phyloP scores from a whole-genome alignment of 2,329 filamentous ascomycete species.

The Aspergillus tubingensis region DNA sequence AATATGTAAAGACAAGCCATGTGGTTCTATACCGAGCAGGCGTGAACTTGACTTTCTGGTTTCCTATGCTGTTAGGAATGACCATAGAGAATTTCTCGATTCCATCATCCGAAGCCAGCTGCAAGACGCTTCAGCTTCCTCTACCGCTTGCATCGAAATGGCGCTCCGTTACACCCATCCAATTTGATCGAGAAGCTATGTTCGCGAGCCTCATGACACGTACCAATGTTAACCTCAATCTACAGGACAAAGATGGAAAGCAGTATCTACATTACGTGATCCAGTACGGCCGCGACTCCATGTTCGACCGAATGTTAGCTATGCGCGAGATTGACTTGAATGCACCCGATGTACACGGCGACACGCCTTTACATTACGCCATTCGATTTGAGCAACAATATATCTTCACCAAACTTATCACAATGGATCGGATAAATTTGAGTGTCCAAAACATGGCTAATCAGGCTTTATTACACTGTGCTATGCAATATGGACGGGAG shows the following conservation, averaged over 20 bases:
- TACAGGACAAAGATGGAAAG: background rate
- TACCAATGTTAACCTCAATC: background rate
- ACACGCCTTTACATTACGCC: background rate
- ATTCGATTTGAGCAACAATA: background rate
- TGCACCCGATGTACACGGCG: background rate
- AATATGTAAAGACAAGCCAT: background rate
- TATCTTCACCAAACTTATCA: too few relatives aligned
- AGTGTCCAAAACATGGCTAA: too few relatives aligned
- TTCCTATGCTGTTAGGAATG: too few relatives aligned
- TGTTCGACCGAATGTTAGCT: background rate
- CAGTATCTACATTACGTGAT: background rate
- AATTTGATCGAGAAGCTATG: too few relatives aligned
- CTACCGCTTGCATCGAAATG: too few relatives aligned
- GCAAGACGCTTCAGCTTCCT: too few relatives aligned
- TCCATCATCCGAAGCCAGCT: too few relatives aligned
- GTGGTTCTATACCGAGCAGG: background rate
- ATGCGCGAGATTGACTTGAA: background rate
- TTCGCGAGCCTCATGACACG: background rate
- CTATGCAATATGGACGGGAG: background rate
- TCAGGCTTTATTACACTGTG: too few relatives aligned
- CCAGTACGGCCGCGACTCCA: background rate
- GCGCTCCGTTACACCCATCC: too few relatives aligned
- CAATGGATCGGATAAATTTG: too few relatives aligned
- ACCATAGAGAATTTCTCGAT: rapidly evolving
- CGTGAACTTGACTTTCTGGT: too few relatives aligned